phyloP scores from a whole-genome alignment of 495 filamentous ascomycete genomes.

The Xylaria palmicola region DNA sequence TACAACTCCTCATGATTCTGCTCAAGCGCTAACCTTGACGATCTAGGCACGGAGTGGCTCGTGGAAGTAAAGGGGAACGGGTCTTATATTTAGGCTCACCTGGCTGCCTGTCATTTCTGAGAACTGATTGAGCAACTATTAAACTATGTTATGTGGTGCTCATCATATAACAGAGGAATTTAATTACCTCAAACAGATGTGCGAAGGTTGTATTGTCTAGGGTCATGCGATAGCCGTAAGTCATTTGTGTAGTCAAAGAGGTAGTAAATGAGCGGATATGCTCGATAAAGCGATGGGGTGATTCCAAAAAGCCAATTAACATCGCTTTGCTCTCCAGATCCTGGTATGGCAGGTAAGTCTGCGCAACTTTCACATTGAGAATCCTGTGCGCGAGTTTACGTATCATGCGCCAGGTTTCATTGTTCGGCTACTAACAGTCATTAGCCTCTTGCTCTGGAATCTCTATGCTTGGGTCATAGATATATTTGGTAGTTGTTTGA shows the following conservation, averaged over 20 bases:
- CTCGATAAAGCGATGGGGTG: slow-evolving; percentile 38
- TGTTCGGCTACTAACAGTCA: too few species aligned
- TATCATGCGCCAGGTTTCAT: neutral
- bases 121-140: slow-evolving; percentile 42
- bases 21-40: too few species aligned
- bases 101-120: slow-evolving; percentile 19
- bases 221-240: slow-evolving; percentile 50
- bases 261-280: slow-evolving; percentile 56
- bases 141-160: slow-evolving; percentile 18
- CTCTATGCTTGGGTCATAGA: too few species aligned
- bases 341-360: slow-evolving; percentile 38
- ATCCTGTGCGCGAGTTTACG: neutral
- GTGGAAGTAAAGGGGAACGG: too few species aligned
- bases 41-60: too few species aligned
- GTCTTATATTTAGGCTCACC: too few species aligned
- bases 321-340: slow-evolving; percentile 49
- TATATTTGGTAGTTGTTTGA: too few species aligned
- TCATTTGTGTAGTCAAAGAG: slow-evolving; percentile 54
- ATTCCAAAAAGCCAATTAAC: slow-evolving; percentile 41
- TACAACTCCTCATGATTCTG: too few species aligned
- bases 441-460: too few species aligned
- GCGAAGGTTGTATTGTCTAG: slow-evolving; percentile 49
- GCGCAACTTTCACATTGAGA: neutral
- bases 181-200: slow-evolving; percentile 45
- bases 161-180: neutral